These are phyloP conservation scores for Acrasis kona DNA, from an alignment of 78 protist species.

Conservation along the genomic window DNA sequence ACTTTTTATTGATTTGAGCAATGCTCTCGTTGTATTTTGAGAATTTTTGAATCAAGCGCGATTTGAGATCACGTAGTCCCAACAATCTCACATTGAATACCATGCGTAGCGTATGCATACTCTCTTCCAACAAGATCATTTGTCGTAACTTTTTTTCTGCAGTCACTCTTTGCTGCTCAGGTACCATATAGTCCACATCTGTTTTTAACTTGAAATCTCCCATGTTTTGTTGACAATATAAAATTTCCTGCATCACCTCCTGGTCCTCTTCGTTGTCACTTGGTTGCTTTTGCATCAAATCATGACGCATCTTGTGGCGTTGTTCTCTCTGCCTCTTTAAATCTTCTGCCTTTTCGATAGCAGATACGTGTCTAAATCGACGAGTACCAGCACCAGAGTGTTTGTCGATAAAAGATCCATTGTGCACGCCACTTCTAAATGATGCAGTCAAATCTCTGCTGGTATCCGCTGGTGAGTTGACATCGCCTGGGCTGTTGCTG, in stretches of 20 bases:
- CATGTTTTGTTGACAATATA: constrained; percentile 24
- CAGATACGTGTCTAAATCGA: neutral
- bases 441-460: too few species aligned
- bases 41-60: constrained; percentile 7
- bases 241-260: constrained; percentile 20
- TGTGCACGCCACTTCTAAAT: too few species aligned
- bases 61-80: constrained; percentile 46
- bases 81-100: constrained; percentile 47
- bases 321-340: constrained; percentile 6
- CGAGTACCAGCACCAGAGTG: neutral
- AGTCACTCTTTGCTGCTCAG: constrained; percentile 43
- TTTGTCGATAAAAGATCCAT: too few species aligned
- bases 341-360: constrained; percentile 24
- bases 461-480: too few species aligned
- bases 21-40: neutral
- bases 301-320: constrained; percentile 7
- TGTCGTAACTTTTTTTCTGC: constrained; percentile 54
- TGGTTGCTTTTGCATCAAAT: constrained; percentile 11
- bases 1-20: constrained; percentile 16
- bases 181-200: constrained; percentile 42
- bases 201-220: constrained; percentile 60
- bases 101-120: constrained; percentile 24
- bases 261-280: constrained; percentile 34
- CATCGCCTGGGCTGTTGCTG: too few species aligned
- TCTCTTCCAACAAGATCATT: constrained; percentile 42